A percentile compares a stretch with the other conserved stretches of the same genome.
These are phyloP conservation scores for Bryopsis sp. DNA, from an alignment of 139 green algal genomes.

Conservation along the genomic window DNA sequence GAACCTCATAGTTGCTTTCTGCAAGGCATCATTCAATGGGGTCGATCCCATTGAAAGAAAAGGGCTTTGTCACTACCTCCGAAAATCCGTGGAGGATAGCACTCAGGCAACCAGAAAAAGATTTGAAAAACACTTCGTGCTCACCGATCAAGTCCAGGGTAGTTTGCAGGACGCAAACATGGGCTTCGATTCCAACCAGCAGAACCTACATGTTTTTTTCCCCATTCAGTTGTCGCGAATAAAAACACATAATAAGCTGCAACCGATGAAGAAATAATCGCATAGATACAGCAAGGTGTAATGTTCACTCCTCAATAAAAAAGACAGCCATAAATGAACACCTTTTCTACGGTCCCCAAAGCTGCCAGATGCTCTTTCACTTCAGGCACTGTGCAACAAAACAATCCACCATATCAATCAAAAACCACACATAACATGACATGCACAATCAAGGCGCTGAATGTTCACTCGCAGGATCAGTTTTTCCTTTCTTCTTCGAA, in stretches of 20 bases:
- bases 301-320: not conserved
- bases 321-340: not conserved
- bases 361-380: not conserved
- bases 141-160: slow-evolving; percentile 49
- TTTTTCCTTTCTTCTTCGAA: too few relatives aligned
- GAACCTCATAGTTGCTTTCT: too few relatives aligned
- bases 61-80: too few relatives aligned
- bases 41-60: too few relatives aligned
- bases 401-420: too few relatives aligned
- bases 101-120: too few relatives aligned
- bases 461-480: too few relatives aligned
- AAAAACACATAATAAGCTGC: not conserved
- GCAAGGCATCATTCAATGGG: too few relatives aligned
- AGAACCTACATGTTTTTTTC: slow-evolving; percentile 38
- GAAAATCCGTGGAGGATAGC: too few relatives aligned
- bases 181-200: slow-evolving; percentile 75
- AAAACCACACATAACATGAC: too few relatives aligned
- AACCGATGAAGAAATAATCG: not conserved
- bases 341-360: not conserved
- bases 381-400: slow-evolving; percentile 2
- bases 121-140: slow-evolving; percentile 13
- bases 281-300: not conserved
- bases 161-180: slow-evolving; percentile 90
- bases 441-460: too few relatives aligned
- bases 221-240: not conserved